Evolutionary conservation across 2,329 filamentous ascomycete genomes (phyloP).

Genomic region (Ophiocordyceps sinensis): DNA sequence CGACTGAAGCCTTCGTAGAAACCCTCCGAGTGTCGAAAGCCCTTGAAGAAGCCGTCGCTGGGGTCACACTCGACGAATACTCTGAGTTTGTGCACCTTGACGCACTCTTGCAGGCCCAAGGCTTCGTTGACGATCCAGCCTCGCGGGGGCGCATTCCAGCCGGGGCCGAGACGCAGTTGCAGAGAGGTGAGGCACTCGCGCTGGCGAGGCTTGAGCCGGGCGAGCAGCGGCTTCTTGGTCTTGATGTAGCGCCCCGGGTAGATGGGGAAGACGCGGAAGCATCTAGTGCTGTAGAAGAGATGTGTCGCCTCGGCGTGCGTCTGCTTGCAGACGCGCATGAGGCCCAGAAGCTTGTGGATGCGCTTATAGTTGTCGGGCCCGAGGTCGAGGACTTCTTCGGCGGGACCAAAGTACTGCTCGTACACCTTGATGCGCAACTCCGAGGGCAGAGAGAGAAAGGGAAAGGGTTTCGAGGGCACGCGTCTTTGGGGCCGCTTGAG

Average conservation of each 20-base stretch:
- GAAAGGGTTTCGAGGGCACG: constrained; percentile 34
- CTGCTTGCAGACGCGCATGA: constrained; percentile 46
- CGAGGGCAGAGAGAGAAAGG: constrained; percentile 51
- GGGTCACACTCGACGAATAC: constrained; percentile 64
- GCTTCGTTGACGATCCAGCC: constrained; percentile 54
- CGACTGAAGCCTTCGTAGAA: constrained; percentile 58
- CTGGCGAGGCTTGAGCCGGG: constrained; percentile 47
- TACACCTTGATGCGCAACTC: constrained; percentile 61
- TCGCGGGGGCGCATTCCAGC: constrained; percentile 55
- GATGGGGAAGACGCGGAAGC: constrained; percentile 53
- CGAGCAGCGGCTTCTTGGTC: constrained; percentile 56
- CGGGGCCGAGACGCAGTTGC: constrained; percentile 58
- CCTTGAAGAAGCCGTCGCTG: constrained; percentile 50
- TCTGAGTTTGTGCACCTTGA: constrained; percentile 41
- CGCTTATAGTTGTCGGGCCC: constrained; percentile 50
- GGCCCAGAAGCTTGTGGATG: constrained; percentile 41
- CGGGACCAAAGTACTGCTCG: constrained; percentile 41
- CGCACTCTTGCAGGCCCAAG: constrained; percentile 49
- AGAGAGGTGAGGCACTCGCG: constrained; percentile 46
- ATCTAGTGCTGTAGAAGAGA: constrained; percentile 48
- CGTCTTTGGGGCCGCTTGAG: constrained; percentile 16
- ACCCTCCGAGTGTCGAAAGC: constrained; percentile 49
- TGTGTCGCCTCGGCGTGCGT: constrained; percentile 50
- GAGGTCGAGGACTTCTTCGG: constrained; percentile 46
- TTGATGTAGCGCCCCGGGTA: constrained; percentile 53